Evolutionary conservation across 73 alveolate species (phyloP), one percentile per base, ranked within the genome.

Genomic region (Symbiodinium natans): DNA sequence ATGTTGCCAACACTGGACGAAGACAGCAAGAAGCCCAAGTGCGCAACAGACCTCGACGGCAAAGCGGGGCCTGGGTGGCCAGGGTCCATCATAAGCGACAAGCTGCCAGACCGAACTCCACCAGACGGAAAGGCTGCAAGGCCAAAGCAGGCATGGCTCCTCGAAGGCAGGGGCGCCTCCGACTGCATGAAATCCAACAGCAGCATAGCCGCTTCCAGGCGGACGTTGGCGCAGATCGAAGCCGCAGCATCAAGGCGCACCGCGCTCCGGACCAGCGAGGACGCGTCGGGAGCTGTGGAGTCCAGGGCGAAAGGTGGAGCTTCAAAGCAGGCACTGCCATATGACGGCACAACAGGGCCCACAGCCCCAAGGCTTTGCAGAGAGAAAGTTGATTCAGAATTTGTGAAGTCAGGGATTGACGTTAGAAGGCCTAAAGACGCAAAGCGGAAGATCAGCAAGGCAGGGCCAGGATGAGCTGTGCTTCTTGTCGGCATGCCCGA

Each of bases 281-380:
- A 74, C 9, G 84, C 34, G 39, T 38, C 98, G 15, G 80, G 41
- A 43, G 38, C 31, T 7, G 80, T 31, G n/a, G 11, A 71, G 27
- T 75, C 98, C 33, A 41, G 29, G 15, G 33, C 59, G 31, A 63
- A 42, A 31, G 41, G 83, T 11, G 41, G 21, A 3, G 31, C 23
- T 19, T 46, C 98, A 46, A 46, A 23, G 42, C 82, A 15, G 13
- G 82, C 82, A 33, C n/a, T n/a, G 41, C 98, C 90, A 40, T 41
- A 75, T 40, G 54, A 31, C 6, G 82, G 56, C 84, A 92, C 36
- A 73, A 59, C 75, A 31, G 80, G 39, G 41, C 98, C 98, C 75
- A 46, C 39, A 38, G n/a, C 39, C 19, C 42, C 42, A 25, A 34
- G 2, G 83, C 80, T 34, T 6, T 36, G 43, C 63, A 92, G 36